Evolutionary conservation across 345 rosid species (phyloP), one percentile per base, ranked within the genome.

Genomic region (Aquilaria sinensis): DNA sequence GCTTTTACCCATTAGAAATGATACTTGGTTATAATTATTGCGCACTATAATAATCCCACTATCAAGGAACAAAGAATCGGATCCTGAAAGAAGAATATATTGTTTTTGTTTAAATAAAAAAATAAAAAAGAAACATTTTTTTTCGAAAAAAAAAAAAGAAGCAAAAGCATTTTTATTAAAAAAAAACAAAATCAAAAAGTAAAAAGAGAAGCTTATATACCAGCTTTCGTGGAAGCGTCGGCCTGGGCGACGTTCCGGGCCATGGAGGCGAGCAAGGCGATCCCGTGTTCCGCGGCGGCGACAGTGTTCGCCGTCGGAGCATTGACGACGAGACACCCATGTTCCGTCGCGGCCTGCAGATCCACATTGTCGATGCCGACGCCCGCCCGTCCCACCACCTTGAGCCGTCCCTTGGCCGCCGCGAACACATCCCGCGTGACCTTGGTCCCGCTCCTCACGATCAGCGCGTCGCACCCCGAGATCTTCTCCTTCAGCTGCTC

Each of bases 301-400:
- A 89, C 74, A 6, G 94, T 87, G 69, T 89, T 89, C 3, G 96
- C 96, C 2, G 91, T 87, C 2, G 96, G 96, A 6, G 92, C 94
- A 66, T 87, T 89, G 14, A 89, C 94, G 49, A 89, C 94, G 45
- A 90, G 67, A 61, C 96, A 90, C 0, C 94, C 96, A 3, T 74
- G 70, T 73, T 90, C 94, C 0, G 94, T 90, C 13, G 96, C 94
- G 2, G 97, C 97, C n/a, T 81, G 88, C n/a, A 87, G 79, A 74
- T 90, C 92, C 12, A 90, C 94, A 60, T 87, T 87, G 61, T 90
- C 97, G 34, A 90, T 90, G 6, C 94, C 97, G 30, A 87, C 94
- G 0, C 94, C 97, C 11, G 94, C 97, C 13, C 97, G 75, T 31
- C 97, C 97, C 3, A 90, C 94, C 49, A 90, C 94, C 71, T 90